Evolutionary conservation across 495 filamentous ascomycete genomes (phyloP).

Genomic region (Podospora tetraspora): DNA sequence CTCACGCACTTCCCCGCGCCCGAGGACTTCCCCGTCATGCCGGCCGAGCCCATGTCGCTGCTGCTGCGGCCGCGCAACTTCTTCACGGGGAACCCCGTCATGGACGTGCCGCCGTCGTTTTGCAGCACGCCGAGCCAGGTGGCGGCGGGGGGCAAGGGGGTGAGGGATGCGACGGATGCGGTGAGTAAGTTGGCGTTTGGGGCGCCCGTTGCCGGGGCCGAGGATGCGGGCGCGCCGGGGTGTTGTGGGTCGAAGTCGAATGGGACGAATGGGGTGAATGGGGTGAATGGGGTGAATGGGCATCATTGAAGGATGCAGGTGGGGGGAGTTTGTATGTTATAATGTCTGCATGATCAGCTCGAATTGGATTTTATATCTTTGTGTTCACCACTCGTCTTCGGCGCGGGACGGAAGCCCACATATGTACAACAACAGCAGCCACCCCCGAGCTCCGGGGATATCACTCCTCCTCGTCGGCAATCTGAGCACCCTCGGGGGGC

Average conservation of each 20-base stretch:
- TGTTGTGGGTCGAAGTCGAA: slow-evolving; percentile 19
- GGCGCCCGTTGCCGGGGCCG: background rate
- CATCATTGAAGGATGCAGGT: slow-evolving; percentile 5
- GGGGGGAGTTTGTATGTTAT: background rate
- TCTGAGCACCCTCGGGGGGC: slow-evolving; percentile 14
- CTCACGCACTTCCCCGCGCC: slow-evolving; percentile 87
- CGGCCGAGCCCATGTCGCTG: slow-evolving; percentile 73
- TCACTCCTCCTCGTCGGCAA: slow-evolving; percentile 8
- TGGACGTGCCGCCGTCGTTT: slow-evolving; percentile 84
- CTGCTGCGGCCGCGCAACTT: slow-evolving; percentile 82
- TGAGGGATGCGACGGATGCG: slow-evolving; percentile 42
- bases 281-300: slow-evolving; percentile 25
- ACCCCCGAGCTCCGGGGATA: background rate
- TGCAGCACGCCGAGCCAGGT: slow-evolving; percentile 68
- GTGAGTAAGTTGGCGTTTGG: slow-evolving; percentile 43
- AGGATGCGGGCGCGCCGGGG: background rate
- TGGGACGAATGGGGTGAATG: slow-evolving; percentile 15
- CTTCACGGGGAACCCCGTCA: slow-evolving; percentile 75
- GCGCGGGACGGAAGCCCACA: background rate
- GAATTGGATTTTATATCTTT: background rate
- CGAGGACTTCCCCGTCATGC: slow-evolving; percentile 96
- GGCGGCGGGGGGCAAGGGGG: slow-evolving; percentile 42
- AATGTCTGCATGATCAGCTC: slow-evolving; percentile 2
- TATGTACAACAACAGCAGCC: background rate
- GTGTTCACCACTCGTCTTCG: background rate